Percentiles rank a stretch among this genome's conserved stretches.
These are phyloP conservation scores for Gamsiella multidivaricata DNA, from an alignment of 192 early-diverging fungal species.

Conservation along the genomic window DNA sequence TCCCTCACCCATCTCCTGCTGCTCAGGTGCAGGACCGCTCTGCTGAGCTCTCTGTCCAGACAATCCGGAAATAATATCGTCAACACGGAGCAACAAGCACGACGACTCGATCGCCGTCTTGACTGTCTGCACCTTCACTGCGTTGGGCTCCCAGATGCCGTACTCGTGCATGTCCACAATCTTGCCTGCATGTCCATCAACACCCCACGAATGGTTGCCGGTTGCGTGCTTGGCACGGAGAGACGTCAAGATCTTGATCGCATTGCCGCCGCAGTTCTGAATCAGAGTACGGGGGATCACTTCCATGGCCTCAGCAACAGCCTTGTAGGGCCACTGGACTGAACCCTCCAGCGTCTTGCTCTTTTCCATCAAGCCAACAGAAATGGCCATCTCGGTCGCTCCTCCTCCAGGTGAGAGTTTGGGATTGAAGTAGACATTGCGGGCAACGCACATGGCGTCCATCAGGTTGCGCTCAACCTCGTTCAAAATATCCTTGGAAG, in stretches of 20 bases:
- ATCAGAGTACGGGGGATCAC: slow-evolving; percentile 98
- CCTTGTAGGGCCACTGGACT: slow-evolving; percentile 97
- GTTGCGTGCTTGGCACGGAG: slow-evolving; percentile 92
- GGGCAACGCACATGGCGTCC: slow-evolving; percentile 98
- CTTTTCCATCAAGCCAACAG: slow-evolving; percentile 88
- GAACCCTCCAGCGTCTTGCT: slow-evolving; percentile 91
- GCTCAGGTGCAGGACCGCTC: slow-evolving; percentile 50
- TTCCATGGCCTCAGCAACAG: slow-evolving; percentile 94
- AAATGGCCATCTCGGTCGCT: slow-evolving; percentile 97
- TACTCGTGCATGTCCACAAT: slow-evolving; percentile 97
- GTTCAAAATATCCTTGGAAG: slow-evolving; percentile 96
- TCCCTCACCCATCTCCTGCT: slow-evolving; percentile 54
- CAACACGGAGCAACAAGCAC: slow-evolving; percentile 85
- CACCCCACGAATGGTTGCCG: slow-evolving; percentile 90
- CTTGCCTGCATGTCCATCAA: slow-evolving; percentile 92
- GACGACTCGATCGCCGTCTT: slow-evolving; percentile 99
- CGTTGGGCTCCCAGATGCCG: slow-evolving; percentile 98
- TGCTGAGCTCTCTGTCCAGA: slow-evolving; percentile 68
- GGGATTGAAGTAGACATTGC: slow-evolving; percentile 98
- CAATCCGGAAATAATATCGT: slow-evolving; percentile 97
- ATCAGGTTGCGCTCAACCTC: slow-evolving; percentile 99
- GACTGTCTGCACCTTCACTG: slow-evolving; percentile 99
- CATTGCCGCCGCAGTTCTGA: slow-evolving; percentile 99
- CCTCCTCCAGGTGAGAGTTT: slow-evolving; percentile 95
- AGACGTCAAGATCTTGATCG: slow-evolving; percentile 95